phyloP scores from a whole-genome alignment of 2,329 filamentous ascomycete genomes.

The Xylariales sp. region DNA sequence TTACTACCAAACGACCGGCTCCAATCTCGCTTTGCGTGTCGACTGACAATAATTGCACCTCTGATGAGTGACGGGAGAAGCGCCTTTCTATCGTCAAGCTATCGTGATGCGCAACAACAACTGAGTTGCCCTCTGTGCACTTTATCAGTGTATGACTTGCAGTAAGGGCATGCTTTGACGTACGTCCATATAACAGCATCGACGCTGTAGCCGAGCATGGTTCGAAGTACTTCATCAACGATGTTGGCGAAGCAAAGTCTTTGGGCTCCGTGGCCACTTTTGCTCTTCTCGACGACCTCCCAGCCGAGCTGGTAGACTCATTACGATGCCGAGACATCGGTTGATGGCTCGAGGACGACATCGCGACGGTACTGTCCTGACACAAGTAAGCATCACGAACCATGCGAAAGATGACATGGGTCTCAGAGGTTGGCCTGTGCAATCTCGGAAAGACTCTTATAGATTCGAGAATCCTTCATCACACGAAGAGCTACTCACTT shows the following conservation, averaged over 20 bases:
- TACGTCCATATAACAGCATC: slow-evolving; percentile 76
- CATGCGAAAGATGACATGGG: not conserved
- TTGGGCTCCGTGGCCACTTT: slow-evolving; percentile 35
- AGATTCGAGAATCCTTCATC: slow-evolving; percentile 9
- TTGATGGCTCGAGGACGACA: slow-evolving; percentile 50
- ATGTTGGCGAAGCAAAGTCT: slow-evolving; percentile 46
- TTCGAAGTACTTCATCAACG: slow-evolving; percentile 61
- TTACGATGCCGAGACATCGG: slow-evolving; percentile 52
- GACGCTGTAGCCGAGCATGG: slow-evolving; percentile 88
- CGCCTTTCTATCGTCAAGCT: slow-evolving; percentile 82
- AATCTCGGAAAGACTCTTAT: slow-evolving; percentile 10
- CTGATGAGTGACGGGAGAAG: slow-evolving; percentile 78
- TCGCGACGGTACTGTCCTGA: slow-evolving; percentile 36
- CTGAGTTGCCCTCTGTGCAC: slow-evolving; percentile 58
- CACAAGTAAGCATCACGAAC: slow-evolving; percentile 19
- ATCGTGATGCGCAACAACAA: slow-evolving; percentile 89
- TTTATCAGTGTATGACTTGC: not conserved
- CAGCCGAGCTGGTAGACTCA: slow-evolving; percentile 50
- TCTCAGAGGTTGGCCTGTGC: not conserved
- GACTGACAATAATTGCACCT: slow-evolving; percentile 78
- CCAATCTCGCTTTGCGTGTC: slow-evolving; percentile 89
- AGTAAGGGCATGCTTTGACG: slow-evolving; percentile 12
- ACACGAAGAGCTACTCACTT: slow-evolving; percentile 21
- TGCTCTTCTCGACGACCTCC: slow-evolving; percentile 46
- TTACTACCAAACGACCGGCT: slow-evolving; percentile 80